phyloP scores from a whole-genome alignment of 2,329 filamentous ascomycete genomes.

The Myrmaecium sp. region DNA sequence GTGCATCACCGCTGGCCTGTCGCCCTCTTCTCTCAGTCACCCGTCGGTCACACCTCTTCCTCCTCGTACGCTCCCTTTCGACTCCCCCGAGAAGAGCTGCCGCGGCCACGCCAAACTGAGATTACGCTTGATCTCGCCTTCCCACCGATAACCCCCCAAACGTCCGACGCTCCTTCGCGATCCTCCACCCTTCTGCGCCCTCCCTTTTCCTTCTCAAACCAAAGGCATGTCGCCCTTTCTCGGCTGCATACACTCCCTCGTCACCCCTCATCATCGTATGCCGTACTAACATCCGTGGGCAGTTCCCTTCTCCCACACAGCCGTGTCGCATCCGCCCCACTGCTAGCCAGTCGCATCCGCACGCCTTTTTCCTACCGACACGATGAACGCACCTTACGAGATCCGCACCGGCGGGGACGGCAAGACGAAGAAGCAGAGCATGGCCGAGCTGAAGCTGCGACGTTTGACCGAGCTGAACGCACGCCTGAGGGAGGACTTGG shows the following conservation, averaged over 20 bases:
- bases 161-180: slow-evolving; percentile 7
- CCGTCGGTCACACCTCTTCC: too few species aligned
- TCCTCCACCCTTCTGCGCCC: slow-evolving; percentile 8
- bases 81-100: too few species aligned
- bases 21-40: too few species aligned
- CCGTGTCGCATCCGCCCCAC: slow-evolving; percentile 2
- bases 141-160: slow-evolving; percentile 7
- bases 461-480: slow-evolving; percentile 94
- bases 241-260: slow-evolving; percentile 9
- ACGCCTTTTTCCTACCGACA: slow-evolving; percentile 11
- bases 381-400: slow-evolving; percentile 47
- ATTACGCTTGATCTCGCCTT: too few species aligned
- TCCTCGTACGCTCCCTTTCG: too few species aligned
- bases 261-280: too few species aligned
- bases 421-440: slow-evolving; percentile 95
- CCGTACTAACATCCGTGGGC: too few species aligned
- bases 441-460: slow-evolving; percentile 95
- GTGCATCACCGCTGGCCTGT: too few species aligned
- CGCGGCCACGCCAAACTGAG: too few species aligned
- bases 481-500: slow-evolving; percentile 85
- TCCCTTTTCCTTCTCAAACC: too few species aligned
- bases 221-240: slow-evolving; percentile 16
- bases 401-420: slow-evolving; percentile 47
- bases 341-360: slow-evolving; percentile 5
- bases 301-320: too few species aligned